Percentiles rank a stretch among this genome's conserved stretches.
Conservation (phyloP, 176 grass and related monocot species). For the Canna indica region DNA sequence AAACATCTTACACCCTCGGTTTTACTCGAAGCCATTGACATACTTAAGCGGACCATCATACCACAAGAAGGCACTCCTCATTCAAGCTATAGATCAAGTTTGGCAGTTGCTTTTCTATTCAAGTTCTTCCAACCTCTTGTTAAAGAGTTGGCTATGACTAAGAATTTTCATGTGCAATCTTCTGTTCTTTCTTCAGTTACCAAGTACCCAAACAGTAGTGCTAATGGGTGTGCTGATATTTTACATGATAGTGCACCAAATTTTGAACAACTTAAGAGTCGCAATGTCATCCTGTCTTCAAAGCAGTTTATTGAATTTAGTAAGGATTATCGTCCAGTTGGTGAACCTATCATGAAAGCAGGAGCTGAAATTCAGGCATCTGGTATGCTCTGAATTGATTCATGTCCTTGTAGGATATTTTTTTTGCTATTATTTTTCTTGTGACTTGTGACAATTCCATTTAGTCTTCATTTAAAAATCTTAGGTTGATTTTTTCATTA, state of each 20-base stretch:
- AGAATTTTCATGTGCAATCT: neutral
- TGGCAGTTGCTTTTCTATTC: conserved; percentile 31
- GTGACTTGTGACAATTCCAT: neutral
- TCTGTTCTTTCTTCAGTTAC: neutral
- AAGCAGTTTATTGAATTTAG: conserved; percentile 16
- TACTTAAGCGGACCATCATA: conserved; percentile 30
- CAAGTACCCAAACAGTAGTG: neutral
- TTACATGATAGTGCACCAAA: neutral
- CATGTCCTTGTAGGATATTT: neutral
- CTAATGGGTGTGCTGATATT: neutral
- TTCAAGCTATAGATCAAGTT: conserved; percentile 27
- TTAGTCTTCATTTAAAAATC: neutral
- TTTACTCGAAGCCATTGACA: conserved; percentile 26
- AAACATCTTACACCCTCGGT: conserved; percentile 17
- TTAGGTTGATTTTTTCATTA: no score
- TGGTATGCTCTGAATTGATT: conserved; percentile 15
- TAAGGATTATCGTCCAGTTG: conserved; percentile 28
- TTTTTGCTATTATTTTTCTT: neutral
- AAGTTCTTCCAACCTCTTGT: conserved; percentile 16
- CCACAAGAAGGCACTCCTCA: conserved; percentile 25
- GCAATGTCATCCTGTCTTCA: conserved; percentile 17
- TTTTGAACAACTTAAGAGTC: neutral
- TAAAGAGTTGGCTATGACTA: conserved; percentile 8
- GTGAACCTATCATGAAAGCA: conserved; percentile 21
- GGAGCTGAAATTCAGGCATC: conserved; percentile 36